A percentile compares a stretch with the other conserved stretches of the same genome.
Conservation (phyloP, 805 yeast genomes). For the Barnettozyma salicaria region DNA sequence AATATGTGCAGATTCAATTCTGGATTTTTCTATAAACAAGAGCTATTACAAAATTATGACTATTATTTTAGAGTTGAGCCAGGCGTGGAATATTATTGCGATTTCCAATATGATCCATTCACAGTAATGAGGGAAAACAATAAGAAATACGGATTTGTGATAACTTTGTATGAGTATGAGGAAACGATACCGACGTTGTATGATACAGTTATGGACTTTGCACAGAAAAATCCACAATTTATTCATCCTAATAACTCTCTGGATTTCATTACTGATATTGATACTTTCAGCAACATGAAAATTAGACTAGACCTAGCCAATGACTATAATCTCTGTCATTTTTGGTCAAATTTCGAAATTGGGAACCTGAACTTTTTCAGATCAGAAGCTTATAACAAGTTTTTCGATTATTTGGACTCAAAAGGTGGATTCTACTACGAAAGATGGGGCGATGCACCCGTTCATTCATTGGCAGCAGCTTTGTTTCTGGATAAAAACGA, state of each 20-base stretch:
- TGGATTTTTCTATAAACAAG: slow-evolving; percentile 83
- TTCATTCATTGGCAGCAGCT: slow-evolving; percentile 67
- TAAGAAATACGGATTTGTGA: slow-evolving; percentile 84
- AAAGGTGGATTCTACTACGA: slow-evolving; percentile 80
- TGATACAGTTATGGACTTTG: slow-evolving; percentile 61
- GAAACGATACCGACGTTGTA: slow-evolving; percentile 85
- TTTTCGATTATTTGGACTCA: slow-evolving; percentile 56
- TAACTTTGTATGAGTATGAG: slow-evolving; percentile 73
- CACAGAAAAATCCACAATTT: slow-evolving; percentile 50
- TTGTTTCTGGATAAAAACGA: slow-evolving; percentile 53
- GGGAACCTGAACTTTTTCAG: slow-evolving; percentile 68
- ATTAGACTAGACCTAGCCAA: slow-evolving; percentile 31
- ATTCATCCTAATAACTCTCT: slow-evolving; percentile 60
- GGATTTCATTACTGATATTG: slow-evolving; percentile 49
- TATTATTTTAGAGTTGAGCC: slow-evolving; percentile 97
- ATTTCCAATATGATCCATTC: slow-evolving; percentile 84
- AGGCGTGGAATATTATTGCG: slow-evolving; percentile 81
- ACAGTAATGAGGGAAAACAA: slow-evolving; percentile 65
- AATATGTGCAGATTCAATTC: slow-evolving; percentile 96
- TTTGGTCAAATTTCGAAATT: slow-evolving; percentile 84
- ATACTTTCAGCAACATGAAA: slow-evolving; percentile 31
- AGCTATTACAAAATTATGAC: slow-evolving; percentile 63
- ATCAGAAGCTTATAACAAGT: slow-evolving; percentile 52
- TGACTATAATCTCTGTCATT: slow-evolving; percentile 76
- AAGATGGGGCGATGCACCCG: slow-evolving; percentile 96